phyloP scores from a whole-genome alignment of 2,329 filamentous ascomycete species.

The Lachnellula subtilissima region DNA sequence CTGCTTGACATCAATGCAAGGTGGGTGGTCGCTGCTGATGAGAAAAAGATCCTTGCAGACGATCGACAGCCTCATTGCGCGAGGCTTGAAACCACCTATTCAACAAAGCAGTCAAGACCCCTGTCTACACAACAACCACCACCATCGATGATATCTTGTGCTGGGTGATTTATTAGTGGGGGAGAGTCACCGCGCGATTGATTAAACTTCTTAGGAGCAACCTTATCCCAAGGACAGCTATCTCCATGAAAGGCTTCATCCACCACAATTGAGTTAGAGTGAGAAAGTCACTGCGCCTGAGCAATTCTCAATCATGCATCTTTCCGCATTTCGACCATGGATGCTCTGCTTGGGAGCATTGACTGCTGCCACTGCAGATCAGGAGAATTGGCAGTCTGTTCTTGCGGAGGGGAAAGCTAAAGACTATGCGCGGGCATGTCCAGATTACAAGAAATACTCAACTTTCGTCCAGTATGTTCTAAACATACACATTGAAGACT shows the following conservation, averaged over 20 bases:
- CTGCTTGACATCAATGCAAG: neutral
- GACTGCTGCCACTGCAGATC: conserved; percentile 2
- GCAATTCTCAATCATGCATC: neutral
- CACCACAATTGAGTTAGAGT: neutral
- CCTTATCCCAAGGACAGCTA: neutral
- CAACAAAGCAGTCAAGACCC: neutral
- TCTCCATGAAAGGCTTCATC: neutral
- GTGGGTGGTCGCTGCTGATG: neutral
- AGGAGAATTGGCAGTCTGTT: conserved; percentile 1
- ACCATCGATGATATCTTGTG: neutral
- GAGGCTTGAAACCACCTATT: neutral
- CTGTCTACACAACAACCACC: neutral
- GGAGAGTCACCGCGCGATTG: neutral
- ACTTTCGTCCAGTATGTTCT: conserved; percentile 25
- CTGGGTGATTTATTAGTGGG: neutral
- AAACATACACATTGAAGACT: neutral
- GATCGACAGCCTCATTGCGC: neutral
- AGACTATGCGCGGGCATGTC: conserved; percentile 27
- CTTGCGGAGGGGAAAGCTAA: conserved; percentile 3
- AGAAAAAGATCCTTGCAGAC: neutral
- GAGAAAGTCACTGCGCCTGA: neutral
- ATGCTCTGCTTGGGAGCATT: conserved; percentile 9
- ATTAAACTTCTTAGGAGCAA: neutral
- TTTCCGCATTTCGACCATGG: conserved; percentile 13
- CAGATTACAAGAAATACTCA: conserved; percentile 33